Base-by-base conservation (phyloP, 2,329 filamentous ascomycete genomes). In the Exophiala lecanii-corni region DNA sequence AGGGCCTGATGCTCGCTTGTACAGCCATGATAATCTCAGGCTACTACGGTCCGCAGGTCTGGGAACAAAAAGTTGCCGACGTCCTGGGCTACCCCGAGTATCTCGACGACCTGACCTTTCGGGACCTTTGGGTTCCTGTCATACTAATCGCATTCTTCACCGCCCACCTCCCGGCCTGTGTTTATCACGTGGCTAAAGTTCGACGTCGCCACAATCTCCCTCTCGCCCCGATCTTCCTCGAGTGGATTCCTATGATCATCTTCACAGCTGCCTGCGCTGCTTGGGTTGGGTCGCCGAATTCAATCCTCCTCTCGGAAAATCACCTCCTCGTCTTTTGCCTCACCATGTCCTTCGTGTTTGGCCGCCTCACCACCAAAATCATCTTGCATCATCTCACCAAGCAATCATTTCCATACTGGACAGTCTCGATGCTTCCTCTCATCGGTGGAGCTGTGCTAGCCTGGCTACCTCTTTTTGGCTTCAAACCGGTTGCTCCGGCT, bases 281-380 rank as follows among this genome's bases (percentile, higher is more conserved):
- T 9, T 98, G 92, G 92, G 72, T 97, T 2, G 92, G 86, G 62
- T 94, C 87, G 12, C 89, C 91, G 0, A 79, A 94, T 70, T 94
- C 89, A 46, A 82, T 78, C 9, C 69, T 98, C 26, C 76, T 94
- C 60, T 68, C 70, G 25, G 81, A 94, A 47, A 96, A 97, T 68
- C 86, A 92, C 59, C 78, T 98, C 1, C 81, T 94, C 9, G 78
- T 97, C 35, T 94, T 95, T 66, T 96, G 89, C 70, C 68, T 94
- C 47, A 94, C 87, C 47, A 85, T 97, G 74, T 86, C 87, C n/a
- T 89, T 97, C 58, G 92, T 96, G 46, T 97, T 98, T 64, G 92
- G 92, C 25, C 84, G 92, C 55, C 89, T 98, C 83, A 97, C 92
- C 0, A 98, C 92, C 28, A 98, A 97, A 73, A 97, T 97, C 66